Percentiles rank a stretch among this genome's conserved stretches.
phyloP scores from a whole-genome alignment of 1,139 yeast species.

The Suhomyces ambrosiae region DNA sequence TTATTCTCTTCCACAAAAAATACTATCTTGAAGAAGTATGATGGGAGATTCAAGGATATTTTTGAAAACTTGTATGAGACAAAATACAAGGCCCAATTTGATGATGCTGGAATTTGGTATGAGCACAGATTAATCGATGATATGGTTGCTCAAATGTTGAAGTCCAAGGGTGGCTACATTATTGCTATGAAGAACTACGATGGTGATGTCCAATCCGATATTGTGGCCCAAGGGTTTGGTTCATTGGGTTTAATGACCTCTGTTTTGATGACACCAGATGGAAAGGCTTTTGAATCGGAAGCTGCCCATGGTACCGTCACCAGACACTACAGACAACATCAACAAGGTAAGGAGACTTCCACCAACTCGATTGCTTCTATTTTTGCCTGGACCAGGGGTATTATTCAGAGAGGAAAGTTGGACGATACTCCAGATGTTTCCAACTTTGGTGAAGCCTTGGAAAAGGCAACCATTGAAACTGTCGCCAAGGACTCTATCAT shows the following conservation, averaged over 20 bases:
- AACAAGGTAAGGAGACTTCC: slow-evolving; percentile 81
- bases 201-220: slow-evolving; percentile 85
- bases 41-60: slow-evolving; percentile 80
- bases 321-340: slow-evolving; percentile 82
- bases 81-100: slow-evolving; percentile 60
- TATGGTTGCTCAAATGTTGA: slow-evolving; percentile 88
- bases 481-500: slow-evolving; percentile 73
- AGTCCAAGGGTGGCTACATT: slow-evolving; percentile 80
- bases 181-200: slow-evolving; percentile 85
- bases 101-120: slow-evolving; percentile 68
- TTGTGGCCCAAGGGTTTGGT: slow-evolving; percentile 86
- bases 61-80: slow-evolving; percentile 66
- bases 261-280: slow-evolving; percentile 82
- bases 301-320: slow-evolving; percentile 91
- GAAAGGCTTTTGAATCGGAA: slow-evolving; percentile 78
- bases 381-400: slow-evolving; percentile 86
- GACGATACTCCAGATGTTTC: slow-evolving; percentile 73
- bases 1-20: slow-evolving; percentile 75
- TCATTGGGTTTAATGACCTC: slow-evolving; percentile 85
- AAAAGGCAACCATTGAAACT: slow-evolving; percentile 69
- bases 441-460: slow-evolving; percentile 65
- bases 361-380: slow-evolving; percentile 85
- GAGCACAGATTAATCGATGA: slow-evolving; percentile 85
- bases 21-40: slow-evolving; percentile 79
- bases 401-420: slow-evolving; percentile 76